Base-by-base conservation (phyloP, 805 yeast genomes). In the Candida dendrica region DNA sequence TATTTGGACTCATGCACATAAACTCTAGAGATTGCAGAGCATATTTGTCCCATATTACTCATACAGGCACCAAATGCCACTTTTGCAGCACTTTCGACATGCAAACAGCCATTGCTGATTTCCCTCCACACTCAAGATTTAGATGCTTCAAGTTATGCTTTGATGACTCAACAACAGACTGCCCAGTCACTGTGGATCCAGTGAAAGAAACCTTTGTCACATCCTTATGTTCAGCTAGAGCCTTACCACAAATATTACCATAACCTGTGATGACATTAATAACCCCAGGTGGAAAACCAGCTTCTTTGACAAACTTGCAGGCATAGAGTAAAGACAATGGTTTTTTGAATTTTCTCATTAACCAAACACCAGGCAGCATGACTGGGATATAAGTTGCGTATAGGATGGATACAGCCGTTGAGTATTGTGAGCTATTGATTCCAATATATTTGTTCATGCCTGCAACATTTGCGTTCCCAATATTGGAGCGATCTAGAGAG, bases 101-200 rank as follows among this genome's bases (percentile, higher is more conserved):
- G 60, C 84, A 88, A 39, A 90, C 81, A 53, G 90, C 79, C 65
- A 84, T 81, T 57, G 98, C 96, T 29, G 96, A 89, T 71, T 90
- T 90, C 61, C 98, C 98, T 60, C 98, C 98, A 56, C 89, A 79
- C 71, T 90, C 98, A 61, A 90, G 75, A 36, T 97, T 90, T 49
- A 89, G 87, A 65, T 85, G 88, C 75, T 90, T 90, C 65, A 90
- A 74, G 66, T 81, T 80, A 38, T n/a, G n/a, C n/a, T n/a, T n/a
- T n/a, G n/a, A n/a, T n/a, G 86, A 75, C 47, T 77, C 79, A 49
- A 95, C 87, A 47, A 95, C 90, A 47, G 75, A 68, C 63, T 85
- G 84, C 60, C 97, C 98, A 50, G 84, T 79, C 32, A 83, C 84
- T 39, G 95, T 88, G 15, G 95, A 84, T 60, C 95, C 95, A 40